Conservation (phyloP, 805 yeast species). For the Sporopachydermia quercuum region DNA sequence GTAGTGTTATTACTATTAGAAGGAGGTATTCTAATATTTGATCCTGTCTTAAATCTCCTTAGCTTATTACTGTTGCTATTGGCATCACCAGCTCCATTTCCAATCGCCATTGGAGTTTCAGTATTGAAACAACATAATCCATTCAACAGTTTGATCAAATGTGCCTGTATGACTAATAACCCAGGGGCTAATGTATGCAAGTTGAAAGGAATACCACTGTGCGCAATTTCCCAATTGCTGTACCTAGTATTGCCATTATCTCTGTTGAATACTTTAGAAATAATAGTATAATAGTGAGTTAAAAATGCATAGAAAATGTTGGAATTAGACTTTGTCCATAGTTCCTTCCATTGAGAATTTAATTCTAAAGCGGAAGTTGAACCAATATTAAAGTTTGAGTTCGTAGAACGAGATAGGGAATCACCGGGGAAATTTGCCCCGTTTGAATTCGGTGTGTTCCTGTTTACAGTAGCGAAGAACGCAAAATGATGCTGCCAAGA, state of each 20-base stretch:
- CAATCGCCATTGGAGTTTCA: no score
- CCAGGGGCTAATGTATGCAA: conserved; percentile 17
- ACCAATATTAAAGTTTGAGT: no score
- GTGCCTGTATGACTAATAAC: conserved; percentile 15
- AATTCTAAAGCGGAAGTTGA: conserved; percentile 7
- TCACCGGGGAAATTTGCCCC: no score
- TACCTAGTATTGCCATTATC: background rate
- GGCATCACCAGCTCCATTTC: no score
- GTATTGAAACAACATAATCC: no score
- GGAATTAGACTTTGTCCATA: conserved; percentile 20
- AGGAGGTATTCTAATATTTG: no score
- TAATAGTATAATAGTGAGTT: conserved; percentile 23
- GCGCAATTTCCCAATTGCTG: background rate
- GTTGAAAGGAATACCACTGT: background rate
- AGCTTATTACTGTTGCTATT: no score
- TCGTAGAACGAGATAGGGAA: no score
- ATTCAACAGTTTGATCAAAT: conserved; percentile 13
- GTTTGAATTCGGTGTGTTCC: no score
- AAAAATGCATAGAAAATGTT: conserved; percentile 25
- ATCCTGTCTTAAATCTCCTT: no score
- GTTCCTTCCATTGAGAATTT: conserved; percentile 21
- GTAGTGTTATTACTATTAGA: background rate
- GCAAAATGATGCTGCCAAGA: no score
- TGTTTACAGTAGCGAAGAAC: no score
- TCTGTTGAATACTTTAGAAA: conserved; percentile 10